Percentiles rank a stretch among this genome's conserved stretches.
Conservation (phyloP, 208 protist species). For the Acanthamoeba polyphaga region DNA sequence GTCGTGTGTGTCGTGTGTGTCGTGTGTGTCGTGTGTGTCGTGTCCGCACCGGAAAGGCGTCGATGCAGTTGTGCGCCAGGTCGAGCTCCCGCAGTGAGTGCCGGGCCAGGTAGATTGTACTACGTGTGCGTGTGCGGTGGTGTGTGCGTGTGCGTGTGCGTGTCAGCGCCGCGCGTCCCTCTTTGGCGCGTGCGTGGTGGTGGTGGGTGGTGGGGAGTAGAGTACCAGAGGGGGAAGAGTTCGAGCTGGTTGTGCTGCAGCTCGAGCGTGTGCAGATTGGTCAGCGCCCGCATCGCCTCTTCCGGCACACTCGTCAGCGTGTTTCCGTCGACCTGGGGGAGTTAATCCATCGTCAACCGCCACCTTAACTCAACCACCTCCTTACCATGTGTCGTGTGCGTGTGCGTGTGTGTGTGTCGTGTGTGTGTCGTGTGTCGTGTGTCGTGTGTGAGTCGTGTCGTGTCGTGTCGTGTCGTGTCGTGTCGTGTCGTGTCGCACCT, state of each 20-base stretch:
- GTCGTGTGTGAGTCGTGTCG: too few species aligned
- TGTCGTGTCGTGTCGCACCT: neutral
- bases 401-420: too few species aligned
- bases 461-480: too few species aligned
- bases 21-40: neutral
- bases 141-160: too few species aligned
- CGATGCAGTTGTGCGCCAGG: conserved; percentile 57
- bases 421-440: too few species aligned
- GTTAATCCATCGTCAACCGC: neutral
- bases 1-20: neutral
- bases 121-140: neutral
- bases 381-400: neutral
- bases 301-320: conserved; percentile 12
- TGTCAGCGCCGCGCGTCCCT: neutral
- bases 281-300: neutral
- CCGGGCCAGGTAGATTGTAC: neutral
- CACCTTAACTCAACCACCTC: neutral
- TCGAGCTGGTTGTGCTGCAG: conserved; percentile 67
- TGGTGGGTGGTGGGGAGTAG: too few species aligned
- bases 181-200: neutral
- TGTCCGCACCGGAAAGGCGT: conserved; percentile 50
- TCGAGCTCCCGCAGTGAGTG: conserved; percentile 52
- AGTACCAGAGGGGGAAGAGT: conserved; percentile 43
- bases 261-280: conserved; percentile 32
- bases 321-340: conserved; percentile 18